phyloP scores from a whole-genome alignment of 495 filamentous ascomycete genomes.

The Talaromyces nanjingensis region DNA sequence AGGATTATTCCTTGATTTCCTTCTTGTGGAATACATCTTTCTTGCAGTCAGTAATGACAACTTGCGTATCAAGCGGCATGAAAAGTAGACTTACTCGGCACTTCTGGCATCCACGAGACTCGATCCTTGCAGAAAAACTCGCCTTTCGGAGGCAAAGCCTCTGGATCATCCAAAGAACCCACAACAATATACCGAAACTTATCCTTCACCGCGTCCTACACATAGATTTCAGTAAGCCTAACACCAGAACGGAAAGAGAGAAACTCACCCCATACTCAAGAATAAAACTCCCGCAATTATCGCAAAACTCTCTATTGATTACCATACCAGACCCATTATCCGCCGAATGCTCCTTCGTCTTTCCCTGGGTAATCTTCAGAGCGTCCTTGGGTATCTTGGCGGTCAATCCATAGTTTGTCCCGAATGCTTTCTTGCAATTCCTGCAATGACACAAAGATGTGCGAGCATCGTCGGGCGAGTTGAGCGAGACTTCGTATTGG shows the following conservation, averaged over 20 bases:
- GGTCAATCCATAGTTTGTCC: slow-evolving; percentile 56
- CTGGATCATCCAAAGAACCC: slow-evolving; percentile 57
- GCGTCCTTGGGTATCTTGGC: slow-evolving; percentile 49
- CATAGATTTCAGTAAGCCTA: neutral
- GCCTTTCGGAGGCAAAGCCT: slow-evolving; percentile 55
- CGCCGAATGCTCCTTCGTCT: slow-evolving; percentile 42
- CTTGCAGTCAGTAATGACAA: neutral
- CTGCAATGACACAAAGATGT: slow-evolving; percentile 60
- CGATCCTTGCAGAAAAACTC: slow-evolving; percentile 60
- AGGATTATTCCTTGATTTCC: slow-evolving; percentile 44
- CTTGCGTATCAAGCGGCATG: neutral
- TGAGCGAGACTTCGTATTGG: slow-evolving; percentile 38
- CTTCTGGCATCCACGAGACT: slow-evolving; percentile 57
- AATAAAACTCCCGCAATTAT: slow-evolving; percentile 53
- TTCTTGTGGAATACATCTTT: slow-evolving; percentile 55
- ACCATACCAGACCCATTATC: slow-evolving; percentile 49
- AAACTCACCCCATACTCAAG: slow-evolving; percentile 54
- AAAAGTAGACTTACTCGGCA: slow-evolving; percentile 37
- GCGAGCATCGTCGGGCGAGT: slow-evolving; percentile 47
- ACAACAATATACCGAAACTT: slow-evolving; percentile 57
- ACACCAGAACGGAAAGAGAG: neutral
- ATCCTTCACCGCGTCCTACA: slow-evolving; percentile 46
- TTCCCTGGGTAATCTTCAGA: slow-evolving; percentile 32
- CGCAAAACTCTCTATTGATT: slow-evolving; percentile 59
- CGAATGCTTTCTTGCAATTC: slow-evolving; percentile 61